Conservation (phyloP, 2,329 filamentous ascomycete genomes). For the Curvularia hawaiiensis region DNA sequence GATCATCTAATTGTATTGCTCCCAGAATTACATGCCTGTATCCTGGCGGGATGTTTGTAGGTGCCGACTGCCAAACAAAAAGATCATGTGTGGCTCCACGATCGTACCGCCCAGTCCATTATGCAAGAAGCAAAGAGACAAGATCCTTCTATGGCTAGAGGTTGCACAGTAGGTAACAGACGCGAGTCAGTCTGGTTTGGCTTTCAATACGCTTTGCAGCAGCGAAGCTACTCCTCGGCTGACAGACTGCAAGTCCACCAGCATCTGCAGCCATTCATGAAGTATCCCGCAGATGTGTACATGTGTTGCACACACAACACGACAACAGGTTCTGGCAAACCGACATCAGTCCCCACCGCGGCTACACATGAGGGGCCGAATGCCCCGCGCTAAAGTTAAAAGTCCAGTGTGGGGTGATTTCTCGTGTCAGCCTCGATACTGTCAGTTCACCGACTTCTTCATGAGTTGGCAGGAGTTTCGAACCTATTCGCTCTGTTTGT, state of each 20-base stretch:
- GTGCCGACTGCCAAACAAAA: background rate
- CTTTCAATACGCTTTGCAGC: background rate
- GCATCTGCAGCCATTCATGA: background rate
- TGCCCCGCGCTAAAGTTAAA: conserved; percentile 27
- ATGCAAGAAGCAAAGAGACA: background rate
- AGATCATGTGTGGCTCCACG: background rate
- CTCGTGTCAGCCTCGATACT: background rate
- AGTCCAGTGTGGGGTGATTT: conserved; percentile 25
- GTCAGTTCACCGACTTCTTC: background rate
- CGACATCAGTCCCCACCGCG: conserved; percentile 5
- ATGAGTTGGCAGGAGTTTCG: background rate
- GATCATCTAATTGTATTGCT: background rate
- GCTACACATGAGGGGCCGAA: conserved; percentile 19
- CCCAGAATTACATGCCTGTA: background rate
- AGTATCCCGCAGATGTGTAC: background rate
- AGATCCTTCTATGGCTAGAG: background rate
- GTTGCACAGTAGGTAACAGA: background rate
- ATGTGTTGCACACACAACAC: no score
- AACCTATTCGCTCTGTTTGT: background rate
- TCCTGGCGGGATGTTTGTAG: background rate
- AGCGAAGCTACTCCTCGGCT: background rate
- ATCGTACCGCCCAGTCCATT: background rate
- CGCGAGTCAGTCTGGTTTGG: no score
- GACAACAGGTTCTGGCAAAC: background rate
- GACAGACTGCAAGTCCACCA: background rate